Conservation (phyloP, 148 eudicot genomes). For the Amaranthus cruentus region DNA sequence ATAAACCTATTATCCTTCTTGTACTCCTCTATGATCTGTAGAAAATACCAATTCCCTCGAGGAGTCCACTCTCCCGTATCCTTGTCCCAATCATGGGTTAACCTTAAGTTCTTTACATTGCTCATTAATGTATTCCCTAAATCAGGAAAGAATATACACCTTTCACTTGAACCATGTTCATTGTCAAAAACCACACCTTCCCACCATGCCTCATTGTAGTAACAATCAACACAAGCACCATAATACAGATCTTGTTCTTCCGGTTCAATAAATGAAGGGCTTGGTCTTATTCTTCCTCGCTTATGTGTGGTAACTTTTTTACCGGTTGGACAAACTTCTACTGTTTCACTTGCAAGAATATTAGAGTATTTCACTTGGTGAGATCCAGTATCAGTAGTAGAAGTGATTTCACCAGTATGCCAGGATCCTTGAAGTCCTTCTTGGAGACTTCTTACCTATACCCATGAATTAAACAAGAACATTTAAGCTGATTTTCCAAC, state of each 20-base stretch:
- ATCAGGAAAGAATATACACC: slow-evolving; percentile 84
- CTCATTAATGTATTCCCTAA: slow-evolving; percentile 52
- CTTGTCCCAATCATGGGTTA: slow-evolving; percentile 77
- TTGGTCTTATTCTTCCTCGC: slow-evolving; percentile 63
- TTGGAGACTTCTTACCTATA: slow-evolving; percentile 76
- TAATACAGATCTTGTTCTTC: slow-evolving; percentile 30
- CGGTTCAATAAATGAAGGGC: slow-evolving; percentile 26
- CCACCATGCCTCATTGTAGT: slow-evolving; percentile 82
- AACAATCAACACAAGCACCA: slow-evolving; percentile 76
- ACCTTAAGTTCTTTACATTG: slow-evolving; percentile 29
- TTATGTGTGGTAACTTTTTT: slow-evolving; percentile 15
- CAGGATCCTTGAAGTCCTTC: slow-evolving; percentile 84
- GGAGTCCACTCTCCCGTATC: slow-evolving; percentile 49
- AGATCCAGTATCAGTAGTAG: slow-evolving; percentile 9
- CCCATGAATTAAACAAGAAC: not conserved
- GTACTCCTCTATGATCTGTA: slow-evolving; percentile 48
- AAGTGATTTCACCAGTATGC: slow-evolving; percentile 57
- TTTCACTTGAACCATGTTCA: slow-evolving; percentile 30
- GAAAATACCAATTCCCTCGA: slow-evolving; percentile 75
- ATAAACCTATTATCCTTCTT: slow-evolving; percentile 33
- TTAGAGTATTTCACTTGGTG: slow-evolving; percentile 48
- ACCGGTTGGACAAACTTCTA: slow-evolving; percentile 39
- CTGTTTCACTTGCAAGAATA: slow-evolving; percentile 35
- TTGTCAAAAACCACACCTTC: slow-evolving; percentile 86
- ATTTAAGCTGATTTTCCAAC: not conserved